Evolutionary conservation across 805 yeast species (phyloP).

Genomic region (Pichia gijzeniarum): DNA sequence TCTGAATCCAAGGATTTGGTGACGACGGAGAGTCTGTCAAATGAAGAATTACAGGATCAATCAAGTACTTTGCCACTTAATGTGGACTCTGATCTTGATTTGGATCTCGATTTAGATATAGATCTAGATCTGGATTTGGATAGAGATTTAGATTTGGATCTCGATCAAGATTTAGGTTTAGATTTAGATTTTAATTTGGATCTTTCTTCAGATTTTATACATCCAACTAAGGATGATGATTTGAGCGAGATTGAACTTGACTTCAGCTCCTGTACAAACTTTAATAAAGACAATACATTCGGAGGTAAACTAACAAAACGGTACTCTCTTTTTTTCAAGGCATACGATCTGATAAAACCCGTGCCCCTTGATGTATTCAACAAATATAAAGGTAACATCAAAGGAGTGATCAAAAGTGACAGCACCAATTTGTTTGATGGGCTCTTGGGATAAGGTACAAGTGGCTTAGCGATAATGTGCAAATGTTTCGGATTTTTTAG

Average conservation of each 20-base stretch:
- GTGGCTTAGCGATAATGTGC: background rate
- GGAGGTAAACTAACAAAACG: constrained; percentile 5
- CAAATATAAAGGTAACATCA: constrained; percentile 8
- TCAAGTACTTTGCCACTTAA: background rate
- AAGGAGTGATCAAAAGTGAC: constrained; percentile 1
- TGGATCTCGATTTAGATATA: constrained; percentile 1
- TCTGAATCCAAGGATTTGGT: constrained; percentile 2
- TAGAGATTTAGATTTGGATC: background rate
- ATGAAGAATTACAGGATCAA: too few species aligned
- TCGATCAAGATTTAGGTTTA: background rate
- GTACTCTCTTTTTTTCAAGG: constrained; percentile 21
- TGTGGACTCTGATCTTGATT: constrained; percentile 1
- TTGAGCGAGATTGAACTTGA: constrained; percentile 4
- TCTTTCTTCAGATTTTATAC: too few species aligned
- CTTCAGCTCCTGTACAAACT: background rate
- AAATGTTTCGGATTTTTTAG: too few species aligned
- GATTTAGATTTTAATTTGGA: background rate
- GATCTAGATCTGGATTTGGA: constrained; percentile 1
- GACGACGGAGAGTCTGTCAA: background rate
- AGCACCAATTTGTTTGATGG: constrained; percentile 4
- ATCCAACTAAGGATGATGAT: background rate
- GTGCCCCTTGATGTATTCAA: constrained; percentile 4
- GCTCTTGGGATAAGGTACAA: background rate
- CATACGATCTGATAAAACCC: constrained; percentile 17
- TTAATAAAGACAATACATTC: background rate